Evolutionary conservation across 257 asterid species (phyloP), one percentile per base, ranked within the genome.

Genomic region (Ligustrum vulgare): DNA sequence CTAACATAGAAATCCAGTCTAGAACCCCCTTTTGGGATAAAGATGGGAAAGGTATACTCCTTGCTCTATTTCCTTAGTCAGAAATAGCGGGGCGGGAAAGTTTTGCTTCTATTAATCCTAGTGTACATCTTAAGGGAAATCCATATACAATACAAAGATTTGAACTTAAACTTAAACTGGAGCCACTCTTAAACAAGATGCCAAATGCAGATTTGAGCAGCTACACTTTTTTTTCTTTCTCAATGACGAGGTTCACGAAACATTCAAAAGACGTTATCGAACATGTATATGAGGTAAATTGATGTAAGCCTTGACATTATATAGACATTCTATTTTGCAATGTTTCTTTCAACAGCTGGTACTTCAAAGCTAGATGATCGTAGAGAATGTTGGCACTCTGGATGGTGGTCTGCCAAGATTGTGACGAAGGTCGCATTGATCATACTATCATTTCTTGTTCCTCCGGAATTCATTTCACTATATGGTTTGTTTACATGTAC

Each of bases 271-370:
- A 60, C 3, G 35, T 1, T 2, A 56, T 56, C 8, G 20, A 63
- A 2, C 23, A 34, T 22, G 51, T 43, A 11, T 23, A 20, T 15
- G 13, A 4, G 33, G 13, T 25, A 45, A 5, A 41, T 34, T 28
- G 0, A 8, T 68, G 33, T 69, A 6, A 78, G 13, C 86, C 89
- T 85, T 85, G 70, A 85, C 85, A 31, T 18, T 68, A 2, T 71
- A 43, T 62, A 86, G 90, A 63, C 77, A 73, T 86, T 86, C 81
- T 86, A 86, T 79, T 77, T 86, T 31, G 71, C 72, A 51, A 84
- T 86, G 88, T 86, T 86, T 79, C 84, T 86, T 25, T 84, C 90
- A 28, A 86, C 90, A 34, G 88, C 86, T 70, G 90, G 90, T 33
- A 77, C 90, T 35, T 81, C 83, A 15, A 86, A 86, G 77, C 72